Evolutionary conservation across 2,329 filamentous ascomycete species (phyloP).

Genomic region (Colletotrichum theobromicola): DNA sequence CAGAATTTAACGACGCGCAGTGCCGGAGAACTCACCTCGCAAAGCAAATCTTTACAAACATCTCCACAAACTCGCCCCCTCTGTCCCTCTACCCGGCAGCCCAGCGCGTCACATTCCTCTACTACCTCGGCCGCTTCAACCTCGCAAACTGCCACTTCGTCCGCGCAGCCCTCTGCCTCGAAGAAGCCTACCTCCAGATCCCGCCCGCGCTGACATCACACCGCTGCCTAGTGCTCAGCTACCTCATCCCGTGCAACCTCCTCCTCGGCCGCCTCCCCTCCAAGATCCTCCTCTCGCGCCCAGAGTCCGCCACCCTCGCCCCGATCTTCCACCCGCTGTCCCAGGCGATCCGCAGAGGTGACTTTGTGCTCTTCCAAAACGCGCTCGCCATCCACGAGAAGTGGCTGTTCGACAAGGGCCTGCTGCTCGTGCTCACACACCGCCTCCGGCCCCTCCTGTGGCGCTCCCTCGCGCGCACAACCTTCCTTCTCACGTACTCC

Average conservation of each 20-base stretch:
- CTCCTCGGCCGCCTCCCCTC: slow-evolving; percentile 86
- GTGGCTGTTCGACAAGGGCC: slow-evolving; percentile 79
- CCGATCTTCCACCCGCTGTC: slow-evolving; percentile 77
- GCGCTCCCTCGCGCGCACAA: slow-evolving; percentile 79
- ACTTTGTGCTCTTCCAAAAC: slow-evolving; percentile 75
- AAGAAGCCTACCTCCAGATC: slow-evolving; percentile 79
- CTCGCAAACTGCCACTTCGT: slow-evolving; percentile 85
- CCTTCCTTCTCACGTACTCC: slow-evolving; percentile 80
- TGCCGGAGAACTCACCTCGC: slow-evolving; percentile 84
- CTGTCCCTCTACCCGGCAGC: slow-evolving; percentile 82
- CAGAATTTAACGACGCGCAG: slow-evolving; percentile 37
- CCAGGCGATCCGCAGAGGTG: slow-evolving; percentile 72
- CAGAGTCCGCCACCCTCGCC: slow-evolving; percentile 69
- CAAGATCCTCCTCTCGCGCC: slow-evolving; percentile 65
- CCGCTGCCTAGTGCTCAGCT: slow-evolving; percentile 79
- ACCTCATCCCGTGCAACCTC: slow-evolving; percentile 82
- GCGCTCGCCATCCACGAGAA: slow-evolving; percentile 67
- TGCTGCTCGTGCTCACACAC: slow-evolving; percentile 77
- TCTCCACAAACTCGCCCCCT: slow-evolving; percentile 82
- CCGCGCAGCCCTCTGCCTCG: slow-evolving; percentile 75
- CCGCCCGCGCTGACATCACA: slow-evolving; percentile 69
- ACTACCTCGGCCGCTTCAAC: slow-evolving; percentile 91
- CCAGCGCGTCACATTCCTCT: slow-evolving; percentile 90
- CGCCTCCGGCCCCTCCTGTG: slow-evolving; percentile 83
- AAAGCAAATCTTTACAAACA: slow-evolving; percentile 88